Conservation (phyloP, 139 green algal species). For the Auxenochlorella pyrenoidosa region DNA sequence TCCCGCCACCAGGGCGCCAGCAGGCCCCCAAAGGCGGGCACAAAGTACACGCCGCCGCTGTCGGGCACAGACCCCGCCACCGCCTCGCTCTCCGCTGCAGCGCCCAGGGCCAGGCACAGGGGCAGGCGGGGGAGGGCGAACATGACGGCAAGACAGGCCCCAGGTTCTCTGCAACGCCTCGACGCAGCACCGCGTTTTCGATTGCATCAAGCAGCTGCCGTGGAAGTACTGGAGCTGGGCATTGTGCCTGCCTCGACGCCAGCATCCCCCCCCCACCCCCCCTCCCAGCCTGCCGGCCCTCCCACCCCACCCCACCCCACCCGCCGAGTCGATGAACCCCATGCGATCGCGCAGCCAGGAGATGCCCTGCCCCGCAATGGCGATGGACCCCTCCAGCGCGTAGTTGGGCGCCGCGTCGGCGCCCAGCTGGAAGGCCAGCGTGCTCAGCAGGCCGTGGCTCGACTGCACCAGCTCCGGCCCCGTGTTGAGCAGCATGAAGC, state of each 20-base stretch:
- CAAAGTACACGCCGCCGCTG: conserved; percentile 93
- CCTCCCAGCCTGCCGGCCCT: not conserved
- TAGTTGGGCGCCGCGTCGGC: conserved; percentile 67
- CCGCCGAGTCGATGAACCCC: conserved; percentile 69
- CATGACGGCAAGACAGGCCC: not conserved
- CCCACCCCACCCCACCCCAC: not conserved
- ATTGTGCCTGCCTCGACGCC: not conserved
- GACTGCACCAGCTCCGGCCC: conserved; percentile 74
- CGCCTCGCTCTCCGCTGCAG: conserved; percentile 63
- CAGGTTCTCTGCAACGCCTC: not conserved
- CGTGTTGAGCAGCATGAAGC: conserved; percentile 98
- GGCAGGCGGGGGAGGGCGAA: too few species aligned
- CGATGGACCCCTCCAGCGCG: conserved; percentile 92
- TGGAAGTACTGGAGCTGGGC: not conserved
- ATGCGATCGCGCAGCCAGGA: conserved; percentile 91
- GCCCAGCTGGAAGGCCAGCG: conserved; percentile 89
- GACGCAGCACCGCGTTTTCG: not conserved
- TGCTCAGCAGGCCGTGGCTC: conserved; percentile 92
- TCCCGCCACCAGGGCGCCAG: conserved; percentile 92
- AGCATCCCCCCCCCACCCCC: not conserved
- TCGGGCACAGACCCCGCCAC: conserved; percentile 63
- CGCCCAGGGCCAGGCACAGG: not conserved
- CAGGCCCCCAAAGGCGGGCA: conserved; percentile 97
- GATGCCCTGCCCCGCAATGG: conserved; percentile 83
- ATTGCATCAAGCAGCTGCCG: not conserved